Percentiles rank a stretch among this genome's conserved stretches.
Evolutionary conservation across 768 basidiomycete species (phyloP).

Genomic region (Tulasnella sp.): DNA sequence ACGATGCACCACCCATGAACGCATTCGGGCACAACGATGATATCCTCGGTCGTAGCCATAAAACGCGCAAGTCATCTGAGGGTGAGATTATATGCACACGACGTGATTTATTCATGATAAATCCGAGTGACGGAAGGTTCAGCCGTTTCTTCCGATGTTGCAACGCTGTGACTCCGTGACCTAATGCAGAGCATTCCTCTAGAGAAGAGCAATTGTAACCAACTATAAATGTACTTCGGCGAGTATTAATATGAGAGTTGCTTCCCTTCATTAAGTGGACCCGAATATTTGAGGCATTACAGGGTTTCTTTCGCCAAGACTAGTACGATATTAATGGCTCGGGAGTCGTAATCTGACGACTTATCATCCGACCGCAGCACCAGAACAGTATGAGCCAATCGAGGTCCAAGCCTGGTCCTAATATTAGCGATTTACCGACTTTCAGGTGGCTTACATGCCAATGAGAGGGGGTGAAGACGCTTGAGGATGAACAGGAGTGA

Average conservation of each 20-base stretch:
- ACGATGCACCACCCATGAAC: not conserved
- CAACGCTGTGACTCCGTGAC: slow-evolving; percentile 1
- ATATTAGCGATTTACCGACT: not conserved
- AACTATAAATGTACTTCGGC: not conserved
- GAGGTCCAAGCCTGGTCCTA: not conserved
- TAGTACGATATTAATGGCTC: no score
- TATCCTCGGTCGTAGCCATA: not conserved
- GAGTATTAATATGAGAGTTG: not conserved
- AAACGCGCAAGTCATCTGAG: not conserved
- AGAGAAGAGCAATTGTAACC: not conserved
- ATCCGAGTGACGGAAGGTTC: not conserved
- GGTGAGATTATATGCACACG: not conserved
- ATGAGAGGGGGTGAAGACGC: not conserved
- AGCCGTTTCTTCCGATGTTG: slow-evolving; percentile 2
- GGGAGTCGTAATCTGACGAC: not conserved
- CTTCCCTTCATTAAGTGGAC: not conserved
- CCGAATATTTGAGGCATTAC: not conserved
- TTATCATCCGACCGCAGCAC: not conserved
- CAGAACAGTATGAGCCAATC: not conserved
- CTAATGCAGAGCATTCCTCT: not conserved
- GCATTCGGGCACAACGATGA: not conserved
- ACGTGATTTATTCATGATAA: not conserved
- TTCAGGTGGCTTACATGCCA: not conserved
- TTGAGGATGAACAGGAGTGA: not conserved
- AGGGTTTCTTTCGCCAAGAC: no score